Evolutionary conservation across 1,284 basidiomycete genomes (phyloP), one percentile per base, ranked within the genome.

Genomic region (Boletus semigastroideus): DNA sequence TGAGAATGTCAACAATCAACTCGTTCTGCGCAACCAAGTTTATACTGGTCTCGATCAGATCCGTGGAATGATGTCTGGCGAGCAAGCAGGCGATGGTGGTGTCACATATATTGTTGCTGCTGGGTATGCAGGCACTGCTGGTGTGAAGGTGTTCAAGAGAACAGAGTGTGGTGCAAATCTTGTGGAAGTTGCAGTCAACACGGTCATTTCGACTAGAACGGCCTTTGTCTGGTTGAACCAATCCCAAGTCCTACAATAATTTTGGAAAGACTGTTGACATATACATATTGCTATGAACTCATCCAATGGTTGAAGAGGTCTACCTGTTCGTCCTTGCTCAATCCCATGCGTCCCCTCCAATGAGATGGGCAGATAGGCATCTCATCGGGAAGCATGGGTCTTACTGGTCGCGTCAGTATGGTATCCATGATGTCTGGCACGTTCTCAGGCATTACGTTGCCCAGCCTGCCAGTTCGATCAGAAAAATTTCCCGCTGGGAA

Each of bases 271-370:
- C 30, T 28, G 10, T 36, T 0, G 19, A 34, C 34, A 42, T 17
- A 44, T 10, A 17, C n/a, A n/a, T 14, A 27, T 43, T 14, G 30
- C 5, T 44, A 36, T 2, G n/a, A 19, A 42, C 20, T 34, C n/a
- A n/a, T n/a, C n/a, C n/a, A n/a, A n/a, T 16, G 50, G 28, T 44
- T 39, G 20, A 69, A 72, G 34, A 83, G 66, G 16, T 68, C 59
- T 17, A 78, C 62, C 66, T 91, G 88, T 52, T 84, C 78, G 7
- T 79, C 79, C 61, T 83, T 86, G 30, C 74, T 73, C 20, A 89
- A 64, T 0, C 89, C 88, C 78, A 88, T 88, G 17, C 89, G 75
- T 3, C 91, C 91, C 52, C 91, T 77, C 88, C 89, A 92, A 59
- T 80, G 75, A 1, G 61, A 50, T 12, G 69, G 72, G 36, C 71